These are phyloP conservation scores for Auricularia sp. DNA, from an alignment of 768 basidiomycete species.

Conservation along the genomic window DNA sequence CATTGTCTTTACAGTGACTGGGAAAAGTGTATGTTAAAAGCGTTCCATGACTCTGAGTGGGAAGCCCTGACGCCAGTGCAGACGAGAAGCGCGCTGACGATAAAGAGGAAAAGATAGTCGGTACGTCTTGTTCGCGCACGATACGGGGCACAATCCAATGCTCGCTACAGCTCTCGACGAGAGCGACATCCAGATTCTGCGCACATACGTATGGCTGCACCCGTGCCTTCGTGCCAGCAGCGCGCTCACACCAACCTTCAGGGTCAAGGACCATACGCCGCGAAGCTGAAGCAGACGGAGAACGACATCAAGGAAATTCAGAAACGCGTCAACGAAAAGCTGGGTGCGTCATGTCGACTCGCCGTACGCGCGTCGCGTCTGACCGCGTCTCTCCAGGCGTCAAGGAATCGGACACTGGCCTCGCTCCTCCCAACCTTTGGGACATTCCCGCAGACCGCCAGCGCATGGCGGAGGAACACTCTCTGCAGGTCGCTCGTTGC, in stretches of 20 bases:
- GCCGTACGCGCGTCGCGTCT: neutral
- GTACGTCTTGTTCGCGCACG: conserved; percentile 28
- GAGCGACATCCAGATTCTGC: conserved; percentile 96
- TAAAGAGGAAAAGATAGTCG: conserved; percentile 90
- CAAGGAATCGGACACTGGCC: conserved; percentile 96
- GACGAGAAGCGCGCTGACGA: conserved; percentile 79
- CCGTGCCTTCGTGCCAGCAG: neutral
- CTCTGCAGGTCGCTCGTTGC: conserved; percentile 93
- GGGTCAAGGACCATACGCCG: conserved; percentile 98
- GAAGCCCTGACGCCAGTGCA: conserved; percentile 21
- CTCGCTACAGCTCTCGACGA: conserved; percentile 72
- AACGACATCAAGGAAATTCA: conserved; percentile 91
- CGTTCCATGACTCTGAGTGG: neutral
- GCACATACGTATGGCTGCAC: conserved; percentile 71
- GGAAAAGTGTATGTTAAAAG: conserved; percentile 80
- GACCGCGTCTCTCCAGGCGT: conserved; percentile 43
- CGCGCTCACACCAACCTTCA: conserved; percentile 22
- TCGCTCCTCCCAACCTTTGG: conserved; percentile 95
- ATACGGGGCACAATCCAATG: conserved; percentile 2
- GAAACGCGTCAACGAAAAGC: conserved; percentile 95
- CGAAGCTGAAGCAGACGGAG: conserved; percentile 79
- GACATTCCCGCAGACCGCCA: conserved; percentile 88
- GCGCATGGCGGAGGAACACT: conserved; percentile 85
- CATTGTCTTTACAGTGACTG: conserved; percentile 56
- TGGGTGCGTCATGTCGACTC: conserved; percentile 38